phyloP scores from a whole-genome alignment of 495 filamentous ascomycete species.

The Neurospora sp. region DNA sequence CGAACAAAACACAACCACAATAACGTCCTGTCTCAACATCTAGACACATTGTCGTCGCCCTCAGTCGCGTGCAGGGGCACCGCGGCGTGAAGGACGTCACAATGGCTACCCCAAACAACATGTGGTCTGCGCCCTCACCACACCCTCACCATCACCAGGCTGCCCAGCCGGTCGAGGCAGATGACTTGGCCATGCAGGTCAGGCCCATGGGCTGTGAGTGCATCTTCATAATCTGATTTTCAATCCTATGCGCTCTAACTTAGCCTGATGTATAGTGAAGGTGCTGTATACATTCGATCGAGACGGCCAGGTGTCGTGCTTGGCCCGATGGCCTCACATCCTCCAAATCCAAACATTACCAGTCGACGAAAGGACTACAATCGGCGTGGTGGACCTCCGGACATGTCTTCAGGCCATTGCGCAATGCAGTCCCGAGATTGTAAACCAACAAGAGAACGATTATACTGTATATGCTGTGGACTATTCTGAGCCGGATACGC shows the following conservation, averaged over 20 bases:
- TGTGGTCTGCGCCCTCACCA: slow-evolving; percentile 18
- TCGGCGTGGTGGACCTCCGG: slow-evolving; percentile 84
- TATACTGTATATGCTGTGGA: slow-evolving; percentile 96
- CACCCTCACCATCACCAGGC: slow-evolving; percentile 6
- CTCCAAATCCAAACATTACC: slow-evolving; percentile 70
- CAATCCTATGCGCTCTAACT: slow-evolving; percentile 12
- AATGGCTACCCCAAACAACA: slow-evolving; percentile 18
- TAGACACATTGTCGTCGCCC: neutral
- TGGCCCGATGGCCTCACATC: slow-evolving; percentile 78
- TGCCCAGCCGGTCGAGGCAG: slow-evolving; percentile 36
- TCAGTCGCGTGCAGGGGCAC: slow-evolving; percentile 9
- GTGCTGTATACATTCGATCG: slow-evolving; percentile 95
- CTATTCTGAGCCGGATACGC: slow-evolving; percentile 87
- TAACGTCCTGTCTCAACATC: neutral
- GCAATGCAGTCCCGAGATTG: slow-evolving; percentile 69
- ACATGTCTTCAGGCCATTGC: slow-evolving; percentile 83
- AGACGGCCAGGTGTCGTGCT: slow-evolving; percentile 77
- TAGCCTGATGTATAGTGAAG: slow-evolving; percentile 53
- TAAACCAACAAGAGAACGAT: slow-evolving; percentile 74
- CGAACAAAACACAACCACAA: neutral
- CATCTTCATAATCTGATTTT: neutral
- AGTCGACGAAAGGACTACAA: slow-evolving; percentile 59
- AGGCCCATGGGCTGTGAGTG: slow-evolving; percentile 44
- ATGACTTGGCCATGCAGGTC: slow-evolving; percentile 34
- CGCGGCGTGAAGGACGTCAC: slow-evolving; percentile 7